phyloP scores from a whole-genome alignment of 2,329 filamentous ascomycete species.

The Nigrospora osmanthi region DNA sequence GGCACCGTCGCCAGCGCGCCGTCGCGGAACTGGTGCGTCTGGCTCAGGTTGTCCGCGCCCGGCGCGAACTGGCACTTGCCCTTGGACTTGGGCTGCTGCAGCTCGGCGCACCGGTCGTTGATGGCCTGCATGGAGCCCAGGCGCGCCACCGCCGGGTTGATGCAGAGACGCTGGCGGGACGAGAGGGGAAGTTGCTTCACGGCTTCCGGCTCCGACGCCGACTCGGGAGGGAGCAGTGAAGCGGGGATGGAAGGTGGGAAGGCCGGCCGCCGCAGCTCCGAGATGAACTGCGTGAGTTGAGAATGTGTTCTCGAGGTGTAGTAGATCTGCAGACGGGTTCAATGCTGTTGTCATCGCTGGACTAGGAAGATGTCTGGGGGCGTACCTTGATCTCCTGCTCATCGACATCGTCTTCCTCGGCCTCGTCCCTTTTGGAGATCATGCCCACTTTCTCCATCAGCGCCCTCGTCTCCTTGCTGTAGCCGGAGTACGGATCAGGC shows the following conservation, averaged over 20 bases:
- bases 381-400: constrained; percentile 62
- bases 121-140: constrained; percentile 71
- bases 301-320: constrained; percentile 93
- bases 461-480: constrained; percentile 69
- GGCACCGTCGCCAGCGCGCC: constrained; percentile 74
- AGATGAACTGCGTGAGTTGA: constrained; percentile 80
- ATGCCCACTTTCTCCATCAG: constrained; percentile 61
- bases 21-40: constrained; percentile 78
- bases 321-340: constrained; percentile 50
- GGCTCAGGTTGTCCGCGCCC: constrained; percentile 62
- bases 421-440: constrained; percentile 18
- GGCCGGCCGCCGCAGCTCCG: constrained; percentile 69
- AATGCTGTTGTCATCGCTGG: constrained; percentile 2
- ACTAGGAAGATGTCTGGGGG: constrained; percentile 5
- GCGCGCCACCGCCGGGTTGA: constrained; percentile 73
- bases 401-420: constrained; percentile 35
- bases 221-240: constrained; percentile 20
- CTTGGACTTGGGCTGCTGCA: constrained; percentile 66
- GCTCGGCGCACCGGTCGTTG: constrained; percentile 85
- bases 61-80: constrained; percentile 72
- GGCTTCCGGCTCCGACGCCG: constrained; percentile 35
- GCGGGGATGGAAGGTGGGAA: constrained; percentile 64
- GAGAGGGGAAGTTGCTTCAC: constrained; percentile 79
- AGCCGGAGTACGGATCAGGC: constrained; percentile 35
- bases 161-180: constrained; percentile 81